Evolutionary conservation across 305 asterid genomes (phyloP).

Genomic region (Fraxinus xanthoxyloides): DNA sequence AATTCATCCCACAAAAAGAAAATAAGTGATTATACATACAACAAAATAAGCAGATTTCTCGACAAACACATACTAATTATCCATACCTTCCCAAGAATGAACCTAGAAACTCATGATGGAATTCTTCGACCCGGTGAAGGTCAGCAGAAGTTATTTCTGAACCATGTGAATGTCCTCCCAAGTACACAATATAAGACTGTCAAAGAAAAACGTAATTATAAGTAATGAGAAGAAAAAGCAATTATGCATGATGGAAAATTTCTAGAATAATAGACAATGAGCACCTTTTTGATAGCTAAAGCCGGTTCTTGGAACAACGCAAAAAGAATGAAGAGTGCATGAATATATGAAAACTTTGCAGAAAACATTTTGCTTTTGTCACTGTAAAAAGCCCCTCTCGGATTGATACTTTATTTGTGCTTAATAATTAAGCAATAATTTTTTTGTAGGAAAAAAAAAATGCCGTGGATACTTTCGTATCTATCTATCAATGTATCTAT

Average conservation of each 20-base stretch:
- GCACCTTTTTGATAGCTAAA: slow-evolving; percentile 11
- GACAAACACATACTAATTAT: neutral
- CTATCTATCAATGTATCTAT: neutral
- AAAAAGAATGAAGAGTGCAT: neutral
- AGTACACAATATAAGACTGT: slow-evolving; percentile 17
- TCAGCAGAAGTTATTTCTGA: neutral
- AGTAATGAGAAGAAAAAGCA: neutral
- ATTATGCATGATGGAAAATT: neutral
- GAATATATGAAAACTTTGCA: neutral
- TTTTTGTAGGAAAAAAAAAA: neutral
- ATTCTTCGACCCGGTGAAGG: neutral
- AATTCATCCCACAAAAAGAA: neutral
- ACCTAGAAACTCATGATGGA: slow-evolving; percentile 12
- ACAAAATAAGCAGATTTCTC: neutral
- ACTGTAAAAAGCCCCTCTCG: neutral
- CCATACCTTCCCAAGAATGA: slow-evolving; percentile 17
- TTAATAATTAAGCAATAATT: neutral
- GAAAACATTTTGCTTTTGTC: neutral
- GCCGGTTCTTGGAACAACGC: slow-evolving; percentile 1
- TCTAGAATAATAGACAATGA: neutral
- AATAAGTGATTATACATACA: neutral
- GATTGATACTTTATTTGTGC: neutral
- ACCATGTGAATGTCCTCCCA: slow-evolving; percentile 14
- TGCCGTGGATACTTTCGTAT: neutral
- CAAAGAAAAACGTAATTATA: neutral